These are phyloP conservation scores for Verticillium klebahnii DNA, from an alignment of 2,329 filamentous ascomycete genomes.

Conservation along the genomic window DNA sequence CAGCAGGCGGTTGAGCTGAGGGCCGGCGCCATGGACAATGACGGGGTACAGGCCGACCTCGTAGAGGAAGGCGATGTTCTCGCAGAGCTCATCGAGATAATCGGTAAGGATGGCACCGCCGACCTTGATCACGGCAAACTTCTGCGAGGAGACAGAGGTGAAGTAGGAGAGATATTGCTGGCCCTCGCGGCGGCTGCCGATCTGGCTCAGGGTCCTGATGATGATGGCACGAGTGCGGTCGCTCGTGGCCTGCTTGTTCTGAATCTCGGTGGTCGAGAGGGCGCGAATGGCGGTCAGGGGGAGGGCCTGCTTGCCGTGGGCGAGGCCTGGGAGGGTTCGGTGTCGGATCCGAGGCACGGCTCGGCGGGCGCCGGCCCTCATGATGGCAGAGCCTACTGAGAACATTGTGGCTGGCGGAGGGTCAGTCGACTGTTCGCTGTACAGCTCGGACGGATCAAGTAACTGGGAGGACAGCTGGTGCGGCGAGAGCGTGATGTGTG, in stretches of 20 bases:
- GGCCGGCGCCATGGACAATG: constrained; percentile 91
- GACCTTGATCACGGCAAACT: constrained; percentile 98
- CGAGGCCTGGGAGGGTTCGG: constrained; percentile 13
- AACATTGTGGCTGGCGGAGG: constrained; percentile 29
- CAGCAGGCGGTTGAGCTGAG: constrained; percentile 88
- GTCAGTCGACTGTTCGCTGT: constrained; percentile 1
- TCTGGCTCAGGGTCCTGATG: constrained; percentile 87
- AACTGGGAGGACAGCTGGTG: constrained; percentile 14
- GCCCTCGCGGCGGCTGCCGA: constrained; percentile 92
- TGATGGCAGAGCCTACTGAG: constrained; percentile 33
- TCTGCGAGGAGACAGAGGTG: constrained; percentile 91
- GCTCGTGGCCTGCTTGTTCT: constrained; percentile 32
- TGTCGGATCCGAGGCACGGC: constrained; percentile 25
- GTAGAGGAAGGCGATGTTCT: constrained; percentile 85
- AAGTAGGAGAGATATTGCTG: constrained; percentile 98
- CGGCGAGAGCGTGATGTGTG: constrained; percentile 6
- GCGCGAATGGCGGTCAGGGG: constrained; percentile 18
- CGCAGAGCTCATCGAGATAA: constrained; percentile 85
- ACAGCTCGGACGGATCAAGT: constrained; percentile 11
- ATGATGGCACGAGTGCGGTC: constrained; percentile 73
- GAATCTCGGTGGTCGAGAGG: constrained; percentile 25
- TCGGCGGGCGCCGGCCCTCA: constrained; percentile 39
- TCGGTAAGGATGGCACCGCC: constrained; percentile 94
- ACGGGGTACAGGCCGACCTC: constrained; percentile 93
- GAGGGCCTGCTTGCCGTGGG: not conserved